Evolutionary conservation across 208 protist species (phyloP).

Genomic region (Leishmania tropica): DNA sequence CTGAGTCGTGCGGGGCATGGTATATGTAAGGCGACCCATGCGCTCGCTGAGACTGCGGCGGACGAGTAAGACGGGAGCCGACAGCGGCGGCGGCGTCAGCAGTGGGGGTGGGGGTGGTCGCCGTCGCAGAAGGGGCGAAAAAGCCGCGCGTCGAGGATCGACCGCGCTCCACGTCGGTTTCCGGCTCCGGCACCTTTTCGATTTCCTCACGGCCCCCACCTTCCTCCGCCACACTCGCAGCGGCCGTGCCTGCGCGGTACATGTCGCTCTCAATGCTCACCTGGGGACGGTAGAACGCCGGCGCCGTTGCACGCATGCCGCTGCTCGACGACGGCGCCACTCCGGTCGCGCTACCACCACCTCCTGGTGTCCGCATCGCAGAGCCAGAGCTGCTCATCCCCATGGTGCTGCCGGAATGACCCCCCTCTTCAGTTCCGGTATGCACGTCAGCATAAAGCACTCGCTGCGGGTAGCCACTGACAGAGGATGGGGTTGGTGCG

Average conservation of each 20-base stretch:
- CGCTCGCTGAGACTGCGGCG: background rate
- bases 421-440: background rate
- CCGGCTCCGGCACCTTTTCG: slow-evolving; percentile 4
- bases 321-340: background rate
- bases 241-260: background rate
- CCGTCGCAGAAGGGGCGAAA: slow-evolving; percentile 3
- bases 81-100: background rate
- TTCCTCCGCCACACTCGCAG: background rate
- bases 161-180: slow-evolving; percentile 1
- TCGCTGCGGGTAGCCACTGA: background rate
- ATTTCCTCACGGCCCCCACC: background rate
- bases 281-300: slow-evolving; percentile 14
- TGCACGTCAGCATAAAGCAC: background rate
- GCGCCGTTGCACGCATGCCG: slow-evolving; percentile 16
- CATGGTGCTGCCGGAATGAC: background rate
- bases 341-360: background rate
- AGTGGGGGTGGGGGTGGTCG: background rate
- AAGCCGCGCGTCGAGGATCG: slow-evolving; percentile 17
- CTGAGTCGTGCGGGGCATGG: background rate
- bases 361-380: background rate
- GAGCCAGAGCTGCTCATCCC: background rate
- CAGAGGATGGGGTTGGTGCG: slow-evolving; percentile 4
- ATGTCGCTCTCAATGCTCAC: background rate
- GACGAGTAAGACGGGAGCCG: background rate
- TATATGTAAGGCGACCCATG: background rate